These are phyloP conservation scores for Torulaspora delbrueckii DNA, from an alignment of 805 yeast species.

Conservation along the genomic window DNA sequence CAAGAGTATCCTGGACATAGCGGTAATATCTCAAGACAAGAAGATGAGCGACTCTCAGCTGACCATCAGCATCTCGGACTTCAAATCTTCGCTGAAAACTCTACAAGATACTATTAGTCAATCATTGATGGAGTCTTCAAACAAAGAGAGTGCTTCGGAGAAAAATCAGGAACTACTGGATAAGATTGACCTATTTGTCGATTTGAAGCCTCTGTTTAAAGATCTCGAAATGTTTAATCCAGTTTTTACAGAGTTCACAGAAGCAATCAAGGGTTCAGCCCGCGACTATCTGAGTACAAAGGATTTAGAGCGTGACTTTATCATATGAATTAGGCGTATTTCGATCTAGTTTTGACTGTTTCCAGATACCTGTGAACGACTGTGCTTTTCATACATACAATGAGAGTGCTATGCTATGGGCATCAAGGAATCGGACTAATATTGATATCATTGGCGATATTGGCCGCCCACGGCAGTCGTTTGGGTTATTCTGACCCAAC, in stretches of 20 bases:
- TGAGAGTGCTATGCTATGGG: no score
- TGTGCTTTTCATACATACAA: no score
- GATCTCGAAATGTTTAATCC: conserved; percentile 48
- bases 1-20: conserved; percentile 37
- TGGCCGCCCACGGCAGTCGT: no score
- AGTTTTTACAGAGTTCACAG: conserved; percentile 46
- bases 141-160: conserved; percentile 16
- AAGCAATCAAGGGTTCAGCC: conserved; percentile 38
- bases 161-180: conserved; percentile 37
- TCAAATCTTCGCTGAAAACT: conserved; percentile 39
- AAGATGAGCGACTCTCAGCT: conserved; percentile 7
- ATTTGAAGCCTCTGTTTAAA: conserved; percentile 49
- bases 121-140: conserved; percentile 36
- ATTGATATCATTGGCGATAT: no score
- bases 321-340: neutral
- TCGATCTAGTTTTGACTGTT: neutral
- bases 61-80: conserved; percentile 28
- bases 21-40: conserved; percentile 9
- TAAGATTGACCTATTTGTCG: conserved; percentile 45
- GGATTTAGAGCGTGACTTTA: conserved; percentile 20
- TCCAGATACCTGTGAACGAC: neutral
- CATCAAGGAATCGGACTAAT: no score
- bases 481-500: no score
- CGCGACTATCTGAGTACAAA: conserved; percentile 34
- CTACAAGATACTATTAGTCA: conserved; percentile 44